Percentiles rank a stretch among this genome's conserved stretches.
Evolutionary conservation across 768 basidiomycete species (phyloP).

Genomic region (Punctularia strigosozonata): DNA sequence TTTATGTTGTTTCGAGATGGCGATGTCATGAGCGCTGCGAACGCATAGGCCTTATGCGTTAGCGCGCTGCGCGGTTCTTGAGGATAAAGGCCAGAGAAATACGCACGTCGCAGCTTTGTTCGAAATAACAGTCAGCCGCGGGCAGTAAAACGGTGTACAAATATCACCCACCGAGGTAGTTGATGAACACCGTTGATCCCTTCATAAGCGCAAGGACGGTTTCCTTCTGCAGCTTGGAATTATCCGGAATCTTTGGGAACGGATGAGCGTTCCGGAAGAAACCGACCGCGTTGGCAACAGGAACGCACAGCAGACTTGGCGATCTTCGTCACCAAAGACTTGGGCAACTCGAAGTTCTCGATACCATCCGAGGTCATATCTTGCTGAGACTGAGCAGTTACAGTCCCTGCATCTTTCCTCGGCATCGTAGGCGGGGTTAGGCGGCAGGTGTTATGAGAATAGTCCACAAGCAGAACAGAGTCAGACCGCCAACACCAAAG

Average conservation of each 20-base stretch:
- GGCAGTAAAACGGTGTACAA: not conserved
- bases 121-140: conserved; percentile 4
- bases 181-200: conserved; percentile 91
- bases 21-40: conserved; percentile 77
- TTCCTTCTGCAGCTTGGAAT: conserved; percentile 83
- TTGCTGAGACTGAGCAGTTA: conserved; percentile 70
- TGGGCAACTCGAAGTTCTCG: conserved; percentile 83
- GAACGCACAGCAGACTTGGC: conserved; percentile 69
- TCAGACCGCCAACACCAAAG: too few relatives aligned
- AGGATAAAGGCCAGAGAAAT: not conserved
- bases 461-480: too few relatives aligned
- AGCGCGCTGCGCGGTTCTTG: not conserved
- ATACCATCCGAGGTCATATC: conserved; percentile 75
- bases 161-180: conserved; percentile 63
- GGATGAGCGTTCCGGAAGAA: not conserved
- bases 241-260: conserved; percentile 58
- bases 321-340: conserved; percentile 70
- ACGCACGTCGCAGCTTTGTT: conserved; percentile 34
- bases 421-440: conserved; percentile 53
- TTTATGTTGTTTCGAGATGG: conserved; percentile 74
- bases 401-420: conserved; percentile 48
- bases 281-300: not conserved
- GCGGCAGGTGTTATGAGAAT: too few relatives aligned
- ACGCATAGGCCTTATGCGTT: not conserved
- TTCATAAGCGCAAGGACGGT: conserved; percentile 76